Evolutionary conservation across 2,329 filamentous ascomycete species (phyloP), one percentile per base, ranked within the genome.

Genomic region (Alternaria novae-zelandiae): DNA sequence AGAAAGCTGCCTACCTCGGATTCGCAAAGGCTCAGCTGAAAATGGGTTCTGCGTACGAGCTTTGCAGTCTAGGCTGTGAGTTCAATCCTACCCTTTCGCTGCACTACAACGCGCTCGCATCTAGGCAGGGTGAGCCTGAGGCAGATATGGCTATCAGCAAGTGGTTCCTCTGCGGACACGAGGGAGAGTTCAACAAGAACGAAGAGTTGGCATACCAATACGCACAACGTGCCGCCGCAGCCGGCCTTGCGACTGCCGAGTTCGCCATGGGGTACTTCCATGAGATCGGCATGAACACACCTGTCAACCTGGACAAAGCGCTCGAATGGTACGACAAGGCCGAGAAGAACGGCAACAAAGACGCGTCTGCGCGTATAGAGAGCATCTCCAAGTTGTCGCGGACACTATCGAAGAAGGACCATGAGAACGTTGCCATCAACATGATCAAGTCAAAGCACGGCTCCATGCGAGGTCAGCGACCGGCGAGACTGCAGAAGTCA

Each of bases 261-360:
- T 99, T 99, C 75, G 96, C 96, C 25, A 88, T 99, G 85, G 95
- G 95, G 11, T 99, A 99, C 81, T 99, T 98, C 82, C 89, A 96
- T 78, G 96, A 99, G 79, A 96, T 99, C 71, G 96, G 96, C 70
- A 97, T 99, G 77, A 90, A 94, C 75, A 91, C 96, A 23, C 87
- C 89, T n/a, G 91, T 93, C 68, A 92, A 95, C 76, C 82, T 97
- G 45, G 87, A 89, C 54, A 92, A 96, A 78, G 95, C 96, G 1
- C 86, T 91, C 66, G 89, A 86, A 67, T 99, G 96, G 96, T 99
- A 99, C 78, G 88, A 91, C 69, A 90, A 93, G 74, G 95, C 96
- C 8, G 91, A 94, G 28, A 90, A 92, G 30, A 93, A 95, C 74
- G 96, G 95, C 36, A 99, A 98, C 80, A 91, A 92, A 72, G 96